Base-by-base conservation (phyloP, 1,284 basidiomycete species). In the Gymnopus androsaceus region DNA sequence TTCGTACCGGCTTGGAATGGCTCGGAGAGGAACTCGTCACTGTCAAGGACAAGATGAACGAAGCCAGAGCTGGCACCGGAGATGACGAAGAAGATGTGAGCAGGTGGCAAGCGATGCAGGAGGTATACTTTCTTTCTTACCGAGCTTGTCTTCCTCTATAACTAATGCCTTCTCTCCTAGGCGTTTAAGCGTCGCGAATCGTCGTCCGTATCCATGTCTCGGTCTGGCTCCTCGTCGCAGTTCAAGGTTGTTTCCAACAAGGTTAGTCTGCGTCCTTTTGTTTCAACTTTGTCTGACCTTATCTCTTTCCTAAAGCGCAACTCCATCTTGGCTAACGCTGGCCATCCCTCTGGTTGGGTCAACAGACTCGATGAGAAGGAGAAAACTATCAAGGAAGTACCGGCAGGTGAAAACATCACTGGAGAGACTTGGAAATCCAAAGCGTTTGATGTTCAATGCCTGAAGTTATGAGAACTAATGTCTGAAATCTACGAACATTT, bases 1-100 rank as follows among this genome's bases (percentile, higher is more conserved):
- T 98, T 59, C 81, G 77, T 53, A 91, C 88, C 11, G 92, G 84
- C 2, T 77, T 98, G 59, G 93, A 94, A 72, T 92, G 94, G 66
- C 76, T 92, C 34, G 91, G 95, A 68, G 88, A 88, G 23, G 92
- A 96, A 75, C 83, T 98, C 23, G 87, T 91, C n/a, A 78, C 78
- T 17, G 88, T 94, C 28, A 77, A 87, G 17, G 86, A 92, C 63
- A 77, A 85, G 34, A 85, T 94, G 82, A 82, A 85, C 40, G 84
- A 83, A 60, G 90, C 87, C 45, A 85, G 84, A 71, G 63, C 45
- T 3, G 69, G 64, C 5, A 71, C 73, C 17, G 72, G 67, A 0
- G 66, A 70, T 42, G 70, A 64, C 3, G 72, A 74, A 31, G 73
- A 69, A 0, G 64, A 70, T 54, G 72, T n/a, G n/a, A n/a, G 67